Conservation (phyloP, 225 moss, liverwort and hornwort species). For the Climacium dendroides region DNA sequence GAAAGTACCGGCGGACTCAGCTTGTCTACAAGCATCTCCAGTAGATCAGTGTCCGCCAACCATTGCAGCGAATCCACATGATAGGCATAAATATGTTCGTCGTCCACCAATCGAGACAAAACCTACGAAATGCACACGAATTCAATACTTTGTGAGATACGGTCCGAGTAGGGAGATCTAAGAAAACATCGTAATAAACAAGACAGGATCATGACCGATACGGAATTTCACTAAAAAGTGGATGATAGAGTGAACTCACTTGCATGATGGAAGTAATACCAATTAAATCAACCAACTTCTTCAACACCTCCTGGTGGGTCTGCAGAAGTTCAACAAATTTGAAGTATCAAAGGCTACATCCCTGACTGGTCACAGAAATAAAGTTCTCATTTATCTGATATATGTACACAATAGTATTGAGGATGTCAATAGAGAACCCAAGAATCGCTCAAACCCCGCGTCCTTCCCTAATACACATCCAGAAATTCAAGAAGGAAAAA, state of each 20-base stretch:
- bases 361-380: background rate
- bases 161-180: background rate
- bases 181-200: background rate
- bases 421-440: background rate
- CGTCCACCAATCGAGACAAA: conserved; percentile 87
- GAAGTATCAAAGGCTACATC: background rate
- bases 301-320: conserved; percentile 94
- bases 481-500: background rate
- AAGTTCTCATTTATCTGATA: background rate
- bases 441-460: background rate
- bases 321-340: conserved; percentile 10
- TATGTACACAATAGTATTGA: background rate
- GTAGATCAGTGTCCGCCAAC: conserved; percentile 92
- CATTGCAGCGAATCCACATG: conserved; percentile 88
- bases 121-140: conserved; percentile 35
- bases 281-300: conserved; percentile 93
- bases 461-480: background rate
- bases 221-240: background rate
- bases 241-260: conserved; percentile 17
- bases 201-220: background rate
- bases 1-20: conserved; percentile 74
- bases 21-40: conserved; percentile 99
- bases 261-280: conserved; percentile 97
- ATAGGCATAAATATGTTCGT: conserved; percentile 89
- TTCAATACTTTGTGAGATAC: background rate